These are phyloP conservation scores for Coniosporium apollinis DNA, from an alignment of 495 filamentous ascomycete genomes.

Conservation along the genomic window DNA sequence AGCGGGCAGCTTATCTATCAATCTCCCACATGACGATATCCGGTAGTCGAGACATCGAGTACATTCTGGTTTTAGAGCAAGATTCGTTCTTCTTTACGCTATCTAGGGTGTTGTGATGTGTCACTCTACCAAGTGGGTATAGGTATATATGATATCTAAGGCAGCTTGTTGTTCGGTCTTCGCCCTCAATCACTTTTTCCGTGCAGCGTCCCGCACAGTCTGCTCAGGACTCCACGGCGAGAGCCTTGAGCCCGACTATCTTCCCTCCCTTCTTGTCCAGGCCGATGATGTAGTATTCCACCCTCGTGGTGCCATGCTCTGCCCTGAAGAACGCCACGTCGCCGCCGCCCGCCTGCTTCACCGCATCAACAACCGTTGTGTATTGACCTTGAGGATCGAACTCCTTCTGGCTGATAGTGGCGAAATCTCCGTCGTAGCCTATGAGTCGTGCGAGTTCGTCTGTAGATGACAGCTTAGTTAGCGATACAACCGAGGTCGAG, in stretches of 20 bases:
- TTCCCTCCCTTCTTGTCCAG: conserved; percentile 34
- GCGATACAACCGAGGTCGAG: neutral
- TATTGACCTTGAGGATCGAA: conserved; percentile 49
- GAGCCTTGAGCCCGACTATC: conserved; percentile 58
- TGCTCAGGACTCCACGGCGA: conserved; percentile 43
- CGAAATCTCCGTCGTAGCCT: conserved; percentile 33
- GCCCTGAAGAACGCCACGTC: conserved; percentile 63
- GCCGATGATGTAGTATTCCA: conserved; percentile 66
- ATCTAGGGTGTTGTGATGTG: no score
- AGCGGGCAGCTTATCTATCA: no score
- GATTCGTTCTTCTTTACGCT: no score
- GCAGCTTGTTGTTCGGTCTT: neutral
- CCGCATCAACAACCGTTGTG: conserved; percentile 37
- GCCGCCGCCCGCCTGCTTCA: conserved; percentile 37
- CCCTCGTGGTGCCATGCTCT: conserved; percentile 36
- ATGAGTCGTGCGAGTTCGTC: conserved; percentile 43
- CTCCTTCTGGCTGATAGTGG: conserved; percentile 36
- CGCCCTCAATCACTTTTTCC: neutral
- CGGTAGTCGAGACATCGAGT: no score
- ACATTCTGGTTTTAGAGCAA: no score
- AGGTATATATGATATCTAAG: no score
- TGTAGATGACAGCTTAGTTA: conserved; percentile 10
- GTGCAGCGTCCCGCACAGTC: neutral
- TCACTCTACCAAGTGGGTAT: no score
- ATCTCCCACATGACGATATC: no score